These are phyloP conservation scores for Nematocida major DNA, from an alignment of 371 early-diverging fungal genomes.

Conservation along the genomic window DNA sequence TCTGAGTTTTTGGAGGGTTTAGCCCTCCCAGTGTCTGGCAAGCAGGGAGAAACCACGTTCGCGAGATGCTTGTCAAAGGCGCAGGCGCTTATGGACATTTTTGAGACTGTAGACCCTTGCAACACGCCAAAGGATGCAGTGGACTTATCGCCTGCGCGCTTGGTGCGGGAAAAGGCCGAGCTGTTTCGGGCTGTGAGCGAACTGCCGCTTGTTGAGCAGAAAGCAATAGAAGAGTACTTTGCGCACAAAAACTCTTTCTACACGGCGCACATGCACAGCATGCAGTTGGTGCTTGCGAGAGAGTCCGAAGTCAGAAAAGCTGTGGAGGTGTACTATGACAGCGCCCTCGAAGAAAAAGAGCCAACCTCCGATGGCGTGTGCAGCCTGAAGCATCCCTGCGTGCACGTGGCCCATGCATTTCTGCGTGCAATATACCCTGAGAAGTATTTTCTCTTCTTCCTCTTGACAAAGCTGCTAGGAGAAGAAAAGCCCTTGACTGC, in stretches of 20 bases:
- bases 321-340: not conserved
- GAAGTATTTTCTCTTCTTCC: constrained; percentile 11
- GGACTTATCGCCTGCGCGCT: not conserved
- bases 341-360: not conserved
- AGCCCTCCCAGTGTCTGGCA: too few relatives aligned
- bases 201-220: not conserved
- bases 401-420: not conserved
- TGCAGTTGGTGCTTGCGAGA: not conserved
- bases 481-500: not conserved
- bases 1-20: not conserved
- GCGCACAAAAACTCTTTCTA: not conserved
- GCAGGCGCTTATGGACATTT: too few relatives aligned
- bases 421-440: constrained; percentile 33
- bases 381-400: not conserved
- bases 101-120: not conserved
- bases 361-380: not conserved
- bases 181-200: not conserved
- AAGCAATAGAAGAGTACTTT: not conserved
- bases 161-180: not conserved
- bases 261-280: not conserved
- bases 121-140: not conserved
- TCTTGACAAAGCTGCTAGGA: not conserved
- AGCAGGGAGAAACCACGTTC: not conserved
- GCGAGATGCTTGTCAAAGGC: too few relatives aligned
- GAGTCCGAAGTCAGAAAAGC: not conserved